Percentiles rank a stretch among this genome's conserved stretches.
Conservation (phyloP, 2,329 filamentous ascomycete species). For the Colletotrichum sp. region DNA sequence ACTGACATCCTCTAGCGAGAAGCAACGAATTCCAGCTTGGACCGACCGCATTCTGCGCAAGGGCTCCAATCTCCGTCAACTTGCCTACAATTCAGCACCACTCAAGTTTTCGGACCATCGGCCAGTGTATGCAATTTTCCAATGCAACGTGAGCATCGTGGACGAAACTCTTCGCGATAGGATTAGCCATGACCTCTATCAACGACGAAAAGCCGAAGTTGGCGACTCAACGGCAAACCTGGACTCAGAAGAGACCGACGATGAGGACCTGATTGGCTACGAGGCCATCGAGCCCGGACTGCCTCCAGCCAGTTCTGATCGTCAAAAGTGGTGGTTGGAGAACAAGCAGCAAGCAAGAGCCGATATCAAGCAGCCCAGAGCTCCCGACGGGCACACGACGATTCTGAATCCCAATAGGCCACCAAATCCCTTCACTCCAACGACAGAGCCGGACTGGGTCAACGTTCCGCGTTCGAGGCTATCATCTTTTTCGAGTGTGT, state of each 20-base stretch:
- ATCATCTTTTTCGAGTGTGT: conserved; percentile 61
- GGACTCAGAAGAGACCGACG: conserved; percentile 64
- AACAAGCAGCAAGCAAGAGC: conserved; percentile 78
- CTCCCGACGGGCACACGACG: conserved; percentile 55
- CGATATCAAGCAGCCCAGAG: conserved; percentile 66
- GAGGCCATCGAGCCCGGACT: conserved; percentile 82
- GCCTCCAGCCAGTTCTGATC: conserved; percentile 70
- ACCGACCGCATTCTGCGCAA: conserved; percentile 92
- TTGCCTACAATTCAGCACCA: conserved; percentile 81
- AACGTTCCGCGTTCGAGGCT: conserved; percentile 60
- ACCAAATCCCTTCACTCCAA: conserved; percentile 80
- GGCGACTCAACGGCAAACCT: conserved; percentile 66
- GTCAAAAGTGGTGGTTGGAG: conserved; percentile 74
- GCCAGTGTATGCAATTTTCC: conserved; percentile 91
- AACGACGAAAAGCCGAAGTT: conserved; percentile 68
- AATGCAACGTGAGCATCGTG: conserved; percentile 81
- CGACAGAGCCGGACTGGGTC: conserved; percentile 86
- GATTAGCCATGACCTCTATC: conserved; percentile 78
- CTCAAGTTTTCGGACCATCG: conserved; percentile 92
- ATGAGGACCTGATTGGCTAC: conserved; percentile 83
- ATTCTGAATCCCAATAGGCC: conserved; percentile 75
- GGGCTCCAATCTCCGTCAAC: conserved; percentile 81
- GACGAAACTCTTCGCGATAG: conserved; percentile 75
- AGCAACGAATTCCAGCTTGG: conserved; percentile 94
- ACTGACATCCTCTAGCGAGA: conserved; percentile 67